Evolutionary conservation across 2,329 filamentous ascomycete genomes (phyloP).

Genomic region (Malbranchea zuffiana): DNA sequence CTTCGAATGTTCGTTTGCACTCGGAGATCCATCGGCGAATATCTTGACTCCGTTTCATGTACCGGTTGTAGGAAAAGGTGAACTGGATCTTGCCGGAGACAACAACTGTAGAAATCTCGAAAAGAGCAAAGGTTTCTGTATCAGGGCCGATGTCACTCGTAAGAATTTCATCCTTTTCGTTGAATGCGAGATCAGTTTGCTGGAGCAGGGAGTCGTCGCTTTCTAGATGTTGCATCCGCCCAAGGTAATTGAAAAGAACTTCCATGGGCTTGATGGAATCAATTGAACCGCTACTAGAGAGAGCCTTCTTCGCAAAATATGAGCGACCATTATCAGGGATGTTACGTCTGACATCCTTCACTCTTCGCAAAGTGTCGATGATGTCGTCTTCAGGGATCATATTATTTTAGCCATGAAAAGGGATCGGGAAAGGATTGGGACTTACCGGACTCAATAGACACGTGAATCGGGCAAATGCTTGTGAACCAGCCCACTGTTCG

Average conservation of each 20-base stretch:
- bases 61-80: conserved; percentile 40
- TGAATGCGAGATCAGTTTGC: conserved; percentile 27
- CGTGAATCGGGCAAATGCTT: conserved; percentile 36
- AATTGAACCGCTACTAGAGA: conserved; percentile 21
- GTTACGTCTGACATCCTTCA: conserved; percentile 30
- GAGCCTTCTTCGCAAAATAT: conserved; percentile 28
- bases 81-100: conserved; percentile 38
- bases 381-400: conserved; percentile 17
- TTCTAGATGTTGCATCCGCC: conserved; percentile 35
- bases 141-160: conserved; percentile 36
- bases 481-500: conserved; percentile 43
- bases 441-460: conserved; percentile 17
- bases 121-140: conserved; percentile 38
- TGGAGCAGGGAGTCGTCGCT: conserved; percentile 34
- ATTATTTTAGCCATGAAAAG: not conserved
- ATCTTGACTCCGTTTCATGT: conserved; percentile 34
- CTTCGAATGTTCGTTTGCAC: conserved; percentile 28
- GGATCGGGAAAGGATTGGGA: not conserved
- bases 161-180: conserved; percentile 23
- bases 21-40: conserved; percentile 36
- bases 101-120: conserved; percentile 43
- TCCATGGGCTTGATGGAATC: conserved; percentile 31
- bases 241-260: conserved; percentile 33
- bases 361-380: conserved; percentile 25
- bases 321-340: conserved; percentile 24